Evolutionary conservation across 2,329 filamentous ascomycete species (phyloP).

Genomic region (Phaeosphaeriaceae sp.): DNA sequence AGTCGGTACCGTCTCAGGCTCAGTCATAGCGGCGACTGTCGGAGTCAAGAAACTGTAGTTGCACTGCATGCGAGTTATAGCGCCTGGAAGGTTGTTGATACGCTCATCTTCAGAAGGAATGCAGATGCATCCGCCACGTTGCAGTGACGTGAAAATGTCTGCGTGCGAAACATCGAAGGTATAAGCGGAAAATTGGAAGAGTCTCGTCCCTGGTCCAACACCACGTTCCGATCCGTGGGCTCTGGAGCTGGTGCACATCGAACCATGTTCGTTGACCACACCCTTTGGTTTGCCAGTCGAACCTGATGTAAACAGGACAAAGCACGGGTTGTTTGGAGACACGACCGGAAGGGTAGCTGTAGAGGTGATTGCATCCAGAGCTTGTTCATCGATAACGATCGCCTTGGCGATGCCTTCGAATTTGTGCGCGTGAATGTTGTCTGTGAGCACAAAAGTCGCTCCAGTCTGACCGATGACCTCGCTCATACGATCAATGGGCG

Average conservation of each 20-base stretch:
- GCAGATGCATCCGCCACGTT: slow-evolving; percentile 62
- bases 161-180: slow-evolving; percentile 58
- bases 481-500: neutral
- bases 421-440: slow-evolving; percentile 16
- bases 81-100: slow-evolving; percentile 58
- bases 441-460: slow-evolving; percentile 3
- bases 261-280: neutral
- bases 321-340: neutral
- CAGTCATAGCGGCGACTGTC: slow-evolving; percentile 12
- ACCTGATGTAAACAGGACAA: slow-evolving; percentile 7
- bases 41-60: slow-evolving; percentile 18
- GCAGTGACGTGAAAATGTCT: slow-evolving; percentile 59
- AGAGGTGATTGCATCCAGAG: slow-evolving; percentile 4
- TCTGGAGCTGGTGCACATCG: slow-evolving; percentile 1
- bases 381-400: slow-evolving; percentile 6
- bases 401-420: slow-evolving; percentile 12
- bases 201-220: slow-evolving; percentile 58
- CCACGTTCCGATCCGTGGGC: neutral
- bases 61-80: slow-evolving; percentile 47
- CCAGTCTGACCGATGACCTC: neutral
- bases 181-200: slow-evolving; percentile 57
- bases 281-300: slow-evolving; percentile 7
- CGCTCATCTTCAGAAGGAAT: slow-evolving; percentile 60
- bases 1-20: slow-evolving; percentile 10
- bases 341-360: neutral